Base-by-base conservation (phyloP, 345 rosid genomes). In the Hevea brasiliensis region DNA sequence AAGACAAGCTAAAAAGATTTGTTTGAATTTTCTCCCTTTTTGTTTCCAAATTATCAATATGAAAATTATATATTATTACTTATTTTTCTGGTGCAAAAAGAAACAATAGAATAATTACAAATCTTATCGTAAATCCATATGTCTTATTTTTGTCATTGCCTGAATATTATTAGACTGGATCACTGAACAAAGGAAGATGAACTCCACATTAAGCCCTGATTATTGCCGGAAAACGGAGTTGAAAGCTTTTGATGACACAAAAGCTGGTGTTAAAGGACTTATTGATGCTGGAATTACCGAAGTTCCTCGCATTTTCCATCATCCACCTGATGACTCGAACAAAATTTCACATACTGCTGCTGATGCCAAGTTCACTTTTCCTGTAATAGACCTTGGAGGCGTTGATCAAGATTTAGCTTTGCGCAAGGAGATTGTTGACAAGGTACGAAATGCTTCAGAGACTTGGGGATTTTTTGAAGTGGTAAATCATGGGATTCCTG, bases 401-500 rank as follows among this genome's bases (percentile, higher is more conserved):
- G 21, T 47, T 3, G 0, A 18, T 4, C 10, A 4, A 14, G 21
- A 6, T 54, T 41, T 61, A 72, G 35, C 17, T 62, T 58, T 17
- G 7, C 47, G 65, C 10, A 40, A 29, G 17, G 54, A 65, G 65
- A 21, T 57, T 4, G 41, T 44, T 29, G 32, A 20, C 8, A 21
- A 47, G n/a, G 56, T 66, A 0, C 10, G 23, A 20, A 41, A 65
- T 32, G 77, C 77, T 0, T 73, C 61, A 11, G 63, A 64, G 40
- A 57, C 32, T 2, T 74, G 77, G 72, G 77, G 72, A 0, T 68
- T 75, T 18, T 61, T 75, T 42, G 53, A 75, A 42, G 27, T 68
- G 48, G 24, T 75, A 53, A 75, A 75, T 42, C 78, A 75, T 60
- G 78, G 78, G 1, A 75, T 75, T 48, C 73, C 78, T 8, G 29